These are phyloP conservation scores for Aspergillus terreus DNA, from an alignment of 2,329 filamentous ascomycete species.

Conservation along the genomic window DNA sequence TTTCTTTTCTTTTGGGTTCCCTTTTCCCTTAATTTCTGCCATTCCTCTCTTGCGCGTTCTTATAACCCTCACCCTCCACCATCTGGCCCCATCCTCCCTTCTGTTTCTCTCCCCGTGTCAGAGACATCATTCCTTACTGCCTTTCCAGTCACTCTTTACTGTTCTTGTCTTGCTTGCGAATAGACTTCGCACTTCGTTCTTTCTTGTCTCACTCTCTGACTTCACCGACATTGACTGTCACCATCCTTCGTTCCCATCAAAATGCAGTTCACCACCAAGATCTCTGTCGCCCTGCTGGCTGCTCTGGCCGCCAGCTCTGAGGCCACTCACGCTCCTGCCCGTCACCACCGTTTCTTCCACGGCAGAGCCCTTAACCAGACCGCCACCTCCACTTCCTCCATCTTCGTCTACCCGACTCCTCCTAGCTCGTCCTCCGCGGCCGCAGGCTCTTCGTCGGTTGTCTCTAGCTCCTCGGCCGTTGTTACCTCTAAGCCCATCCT, in stretches of 20 bases:
- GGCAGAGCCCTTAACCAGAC: slow-evolving; percentile 15
- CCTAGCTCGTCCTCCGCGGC: slow-evolving; percentile 7
- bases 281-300: slow-evolving; percentile 33
- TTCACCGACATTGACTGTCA: slow-evolving; percentile 22
- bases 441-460: slow-evolving; percentile 1
- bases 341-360: slow-evolving; percentile 19
- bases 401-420: slow-evolving; percentile 19
- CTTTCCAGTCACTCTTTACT: slow-evolving; percentile 16
- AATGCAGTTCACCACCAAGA: slow-evolving; percentile 37
- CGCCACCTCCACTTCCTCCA: slow-evolving; percentile 16
- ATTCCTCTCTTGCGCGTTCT: not conserved
- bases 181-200: slow-evolving; percentile 31
- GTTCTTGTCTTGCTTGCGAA: slow-evolving; percentile 23
- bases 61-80: slow-evolving; percentile 1
- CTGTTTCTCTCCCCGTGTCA: slow-evolving; percentile 13
- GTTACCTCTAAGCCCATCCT: slow-evolving; percentile 14
- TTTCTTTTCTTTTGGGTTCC: not conserved
- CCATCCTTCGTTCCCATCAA: slow-evolving; percentile 1
- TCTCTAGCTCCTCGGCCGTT: slow-evolving; percentile 2
- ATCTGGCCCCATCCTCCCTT: slow-evolving; percentile 12
- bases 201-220: slow-evolving; percentile 7
- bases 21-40: not conserved
- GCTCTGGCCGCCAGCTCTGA: slow-evolving; percentile 33
- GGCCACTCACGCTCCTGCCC: slow-evolving; percentile 24
- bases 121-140: slow-evolving; percentile 14